Conservation (phyloP, 2,329 filamentous ascomycete genomes). For the Talaromyces sp. region DNA sequence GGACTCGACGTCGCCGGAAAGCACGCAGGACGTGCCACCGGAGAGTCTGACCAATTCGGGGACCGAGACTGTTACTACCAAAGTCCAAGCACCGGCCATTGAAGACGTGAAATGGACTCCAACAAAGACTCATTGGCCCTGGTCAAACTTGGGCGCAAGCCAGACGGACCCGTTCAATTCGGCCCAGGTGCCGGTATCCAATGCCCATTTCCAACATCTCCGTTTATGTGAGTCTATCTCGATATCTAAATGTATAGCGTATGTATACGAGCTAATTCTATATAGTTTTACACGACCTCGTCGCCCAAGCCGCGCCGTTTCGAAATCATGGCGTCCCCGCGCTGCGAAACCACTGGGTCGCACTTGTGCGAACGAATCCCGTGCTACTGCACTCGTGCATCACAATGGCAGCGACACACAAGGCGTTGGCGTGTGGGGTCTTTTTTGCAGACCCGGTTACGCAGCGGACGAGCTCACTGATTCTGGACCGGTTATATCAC, state of each 20-base stretch:
- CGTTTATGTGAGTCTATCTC: constrained; percentile 28
- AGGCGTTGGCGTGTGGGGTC: constrained; percentile 28
- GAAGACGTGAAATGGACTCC: constrained; percentile 10
- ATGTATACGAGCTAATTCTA: background rate
- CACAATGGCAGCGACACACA: constrained; percentile 34
- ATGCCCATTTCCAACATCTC: constrained; percentile 34
- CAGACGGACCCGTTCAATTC: constrained; percentile 32
- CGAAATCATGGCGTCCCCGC: constrained; percentile 30
- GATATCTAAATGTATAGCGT: no score
- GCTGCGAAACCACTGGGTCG: constrained; percentile 31
- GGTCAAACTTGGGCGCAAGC: constrained; percentile 28
- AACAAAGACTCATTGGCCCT: constrained; percentile 13
- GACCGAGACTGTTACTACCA: background rate
- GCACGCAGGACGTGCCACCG: background rate
- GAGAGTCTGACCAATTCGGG: background rate
- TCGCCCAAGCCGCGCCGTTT: constrained; percentile 32
- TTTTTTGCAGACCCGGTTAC: constrained; percentile 29
- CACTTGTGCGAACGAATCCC: constrained; percentile 31
- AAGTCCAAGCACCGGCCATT: background rate
- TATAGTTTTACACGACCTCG: constrained; percentile 33
- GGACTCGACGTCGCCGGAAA: constrained; percentile 10
- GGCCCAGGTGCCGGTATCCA: constrained; percentile 31
- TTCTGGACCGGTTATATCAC: constrained; percentile 35
- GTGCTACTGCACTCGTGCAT: constrained; percentile 34
- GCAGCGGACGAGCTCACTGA: constrained; percentile 24